Percentiles rank a stretch among this genome's conserved stretches.
Evolutionary conservation across 805 yeast genomes (phyloP).

Genomic region (Peterozyma xylosa): DNA sequence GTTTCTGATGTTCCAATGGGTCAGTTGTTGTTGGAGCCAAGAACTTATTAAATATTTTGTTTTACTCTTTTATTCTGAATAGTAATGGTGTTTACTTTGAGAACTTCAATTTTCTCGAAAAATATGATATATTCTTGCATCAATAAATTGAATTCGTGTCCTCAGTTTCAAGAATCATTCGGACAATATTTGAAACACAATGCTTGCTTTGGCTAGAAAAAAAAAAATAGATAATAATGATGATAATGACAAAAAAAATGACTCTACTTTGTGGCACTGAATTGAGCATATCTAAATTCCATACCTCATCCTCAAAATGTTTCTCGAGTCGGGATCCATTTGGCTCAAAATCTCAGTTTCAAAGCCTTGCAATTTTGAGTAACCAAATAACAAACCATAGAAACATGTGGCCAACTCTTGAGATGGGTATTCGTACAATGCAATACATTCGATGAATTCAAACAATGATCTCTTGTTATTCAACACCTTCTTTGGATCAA

Average conservation of each 20-base stretch:
- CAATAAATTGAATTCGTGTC: background rate
- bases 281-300: constrained; percentile 14
- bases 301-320: constrained; percentile 18
- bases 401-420: constrained; percentile 36
- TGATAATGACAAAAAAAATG: no score
- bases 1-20: constrained; percentile 54
- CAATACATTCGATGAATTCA: constrained; percentile 52
- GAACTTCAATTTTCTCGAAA: no score
- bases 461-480: constrained; percentile 38
- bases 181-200: no score
- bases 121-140: background rate
- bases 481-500: constrained; percentile 61
- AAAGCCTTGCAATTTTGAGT: constrained; percentile 39
- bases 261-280: no score
- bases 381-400: constrained; percentile 34
- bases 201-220: no score
- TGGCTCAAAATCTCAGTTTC: constrained; percentile 12
- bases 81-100: background rate
- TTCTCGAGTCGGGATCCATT: constrained; percentile 17
- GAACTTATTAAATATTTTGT: constrained; percentile 18
- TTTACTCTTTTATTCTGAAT: background rate
- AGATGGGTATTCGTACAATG: constrained; percentile 43
- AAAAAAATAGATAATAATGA: no score
- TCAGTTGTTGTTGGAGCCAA: constrained; percentile 49
- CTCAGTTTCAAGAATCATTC: no score